Base-by-base conservation (phyloP, 768 basidiomycete genomes). In the Kwoniella heveanensis region DNA sequence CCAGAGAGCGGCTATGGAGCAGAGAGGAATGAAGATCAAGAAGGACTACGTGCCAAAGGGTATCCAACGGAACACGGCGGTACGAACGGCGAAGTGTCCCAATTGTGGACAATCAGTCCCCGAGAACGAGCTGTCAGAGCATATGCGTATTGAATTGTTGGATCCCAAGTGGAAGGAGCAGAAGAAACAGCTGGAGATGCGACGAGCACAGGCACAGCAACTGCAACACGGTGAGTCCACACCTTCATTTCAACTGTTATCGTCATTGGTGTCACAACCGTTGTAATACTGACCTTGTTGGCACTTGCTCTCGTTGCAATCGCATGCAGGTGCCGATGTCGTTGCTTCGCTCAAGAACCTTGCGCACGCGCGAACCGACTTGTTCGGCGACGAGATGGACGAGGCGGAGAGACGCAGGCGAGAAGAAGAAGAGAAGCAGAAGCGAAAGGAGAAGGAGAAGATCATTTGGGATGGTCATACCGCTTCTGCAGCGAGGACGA, bases 401-500 rank as follows among this genome's bases (percentile, higher is more conserved):
- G 95, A 97, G 74, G 93, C 94, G 69, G 85, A 88, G 62, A 85
- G 92, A 65, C 75, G 71, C 57, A 51, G 64, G 24, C 90, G 93
- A 71, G 94, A 96, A 67, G 92, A 92, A 54, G 89, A 89, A 66
- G 90, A 92, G 73, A 84, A 86, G 58, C 86, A 88, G 66, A 86
- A 85, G 74, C 84, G 92, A 68, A 89, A 87, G 77, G 94, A 95
- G 79, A 86, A 88, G 78, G 96, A 98, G 81, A 93, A 90, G 78
- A 90, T 91, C 69, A 91, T 97, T 53, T 99, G 96, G 96, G 96
- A 98, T 81, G 96, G 96, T 72, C 94, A 98, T 80, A 94, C 94
- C 1, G 90, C 92, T 48, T 90, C 92, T 48, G 97, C 94, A 82
- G 89, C 89, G 53, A 87, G 87, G 69, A 96, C 92, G 0, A 83